These are phyloP conservation scores for Saccharomyces hybrid DNA, from an alignment of 1,139 yeast genomes.

Conservation along the genomic window DNA sequence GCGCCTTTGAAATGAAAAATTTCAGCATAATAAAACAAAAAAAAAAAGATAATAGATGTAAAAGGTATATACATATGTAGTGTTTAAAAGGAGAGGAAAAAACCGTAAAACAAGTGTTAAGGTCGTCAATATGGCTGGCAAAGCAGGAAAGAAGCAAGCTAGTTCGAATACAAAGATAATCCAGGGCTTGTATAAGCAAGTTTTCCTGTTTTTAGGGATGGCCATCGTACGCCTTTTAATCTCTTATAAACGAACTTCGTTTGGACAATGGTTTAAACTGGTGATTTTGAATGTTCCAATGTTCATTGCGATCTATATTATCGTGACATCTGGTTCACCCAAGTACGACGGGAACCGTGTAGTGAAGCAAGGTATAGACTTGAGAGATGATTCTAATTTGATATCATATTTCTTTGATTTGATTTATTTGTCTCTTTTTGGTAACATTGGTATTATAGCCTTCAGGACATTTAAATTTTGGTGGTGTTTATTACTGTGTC, in stretches of 20 bases:
- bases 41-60: neutral
- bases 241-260: constrained; percentile 1
- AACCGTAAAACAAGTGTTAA: neutral
- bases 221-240: constrained; percentile 15
- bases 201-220: constrained; percentile 12
- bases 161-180: constrained; percentile 8
- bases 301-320: constrained; percentile 18
- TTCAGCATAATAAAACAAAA: neutral
- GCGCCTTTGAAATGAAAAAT: neutral
- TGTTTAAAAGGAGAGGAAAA: neutral
- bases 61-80: neutral
- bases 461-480: constrained; percentile 25
- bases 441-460: constrained; percentile 21
- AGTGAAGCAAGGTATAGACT: constrained; percentile 22
- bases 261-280: constrained; percentile 10
- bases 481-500: constrained; percentile 18
- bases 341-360: constrained; percentile 15
- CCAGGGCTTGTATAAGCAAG: constrained; percentile 7
- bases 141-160: constrained; percentile 16
- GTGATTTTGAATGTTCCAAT: constrained; percentile 21
- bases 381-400: constrained; percentile 22
- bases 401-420: constrained; percentile 29
- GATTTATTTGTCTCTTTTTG: constrained; percentile 26
- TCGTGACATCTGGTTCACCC: constrained; percentile 29
- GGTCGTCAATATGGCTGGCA: constrained; percentile 13